Conservation (phyloP, 2,329 filamentous ascomycete genomes). For the Ceratocystis lukuohia region DNA sequence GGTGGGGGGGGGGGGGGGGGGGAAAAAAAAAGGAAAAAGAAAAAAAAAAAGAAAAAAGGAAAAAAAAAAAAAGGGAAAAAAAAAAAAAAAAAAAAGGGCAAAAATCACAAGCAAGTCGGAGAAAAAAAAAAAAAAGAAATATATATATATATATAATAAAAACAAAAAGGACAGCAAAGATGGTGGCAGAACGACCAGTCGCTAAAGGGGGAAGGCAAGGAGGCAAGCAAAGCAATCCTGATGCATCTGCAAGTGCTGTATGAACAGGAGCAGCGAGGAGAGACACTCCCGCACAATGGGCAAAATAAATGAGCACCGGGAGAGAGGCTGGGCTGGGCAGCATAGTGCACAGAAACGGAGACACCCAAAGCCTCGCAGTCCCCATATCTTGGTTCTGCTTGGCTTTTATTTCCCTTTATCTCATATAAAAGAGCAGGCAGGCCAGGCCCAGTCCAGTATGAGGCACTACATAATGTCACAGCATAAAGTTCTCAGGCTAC, state of each 20-base stretch:
- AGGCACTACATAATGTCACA: no score
- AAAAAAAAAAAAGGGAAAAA: not conserved
- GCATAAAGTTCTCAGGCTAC: no score
- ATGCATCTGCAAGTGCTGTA: not conserved
- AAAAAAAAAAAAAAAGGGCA: not conserved
- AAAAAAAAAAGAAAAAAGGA: not conserved
- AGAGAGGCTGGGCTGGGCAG: no score
- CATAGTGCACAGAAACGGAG: no score
- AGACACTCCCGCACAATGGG: not conserved
- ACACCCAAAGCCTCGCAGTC: no score
- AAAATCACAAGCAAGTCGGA: not conserved
- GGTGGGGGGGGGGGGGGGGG: no score
- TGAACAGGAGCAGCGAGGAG: not conserved
- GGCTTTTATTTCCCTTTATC: no score
- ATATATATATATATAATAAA: not conserved
- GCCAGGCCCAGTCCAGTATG: no score
- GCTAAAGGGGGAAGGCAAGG: not conserved
- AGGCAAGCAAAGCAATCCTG: not conserved
- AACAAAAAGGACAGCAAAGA: not conserved
- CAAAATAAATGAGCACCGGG: no score
- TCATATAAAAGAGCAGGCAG: no score
- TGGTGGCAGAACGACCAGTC: not conserved
- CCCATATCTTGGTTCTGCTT: no score
- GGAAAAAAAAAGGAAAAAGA: not conserved
- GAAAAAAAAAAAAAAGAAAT: not conserved